phyloP scores from a whole-genome alignment of 192 early-diverging fungal genomes.

The Coemansia reversa region DNA sequence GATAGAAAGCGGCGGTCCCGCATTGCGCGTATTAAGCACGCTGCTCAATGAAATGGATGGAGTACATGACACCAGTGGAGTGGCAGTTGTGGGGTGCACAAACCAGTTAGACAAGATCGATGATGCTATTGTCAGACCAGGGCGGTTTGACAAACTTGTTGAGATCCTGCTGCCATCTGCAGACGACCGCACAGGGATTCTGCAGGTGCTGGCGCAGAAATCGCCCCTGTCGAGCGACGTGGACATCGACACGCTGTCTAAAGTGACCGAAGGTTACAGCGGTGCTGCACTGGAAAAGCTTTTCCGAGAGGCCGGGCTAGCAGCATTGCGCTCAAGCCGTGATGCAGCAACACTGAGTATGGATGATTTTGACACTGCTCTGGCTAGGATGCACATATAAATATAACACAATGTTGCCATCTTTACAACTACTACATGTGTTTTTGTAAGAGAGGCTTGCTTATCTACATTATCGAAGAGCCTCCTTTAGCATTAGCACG shows the following conservation, averaged over 20 bases:
- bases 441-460: too few species aligned
- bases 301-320: conserved; percentile 46
- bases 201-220: conserved; percentile 59
- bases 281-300: conserved; percentile 43
- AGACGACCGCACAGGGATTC: conserved; percentile 68
- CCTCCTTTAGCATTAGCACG: too few species aligned
- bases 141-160: conserved; percentile 85
- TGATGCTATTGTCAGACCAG: conserved; percentile 76
- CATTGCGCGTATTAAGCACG: conserved; percentile 87
- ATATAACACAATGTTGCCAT: too few species aligned
- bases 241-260: conserved; percentile 31
- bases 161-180: conserved; percentile 63
- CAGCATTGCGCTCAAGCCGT: conserved; percentile 24
- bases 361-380: conserved; percentile 22
- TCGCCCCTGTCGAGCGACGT: conserved; percentile 61
- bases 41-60: conserved; percentile 99
- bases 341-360: conserved; percentile 11
- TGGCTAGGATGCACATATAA: conserved; percentile 7
- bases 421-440: too few species aligned
- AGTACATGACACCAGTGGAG: conserved; percentile 76
- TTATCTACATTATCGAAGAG: too few species aligned
- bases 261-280: conserved; percentile 35
- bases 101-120: conserved; percentile 87
- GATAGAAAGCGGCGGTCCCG: conserved; percentile 70
- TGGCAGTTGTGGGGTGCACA: conserved; percentile 90